Percentiles rank a stretch among this genome's conserved stretches.
phyloP scores from a whole-genome alignment of 2,329 filamentous ascomycete species.

The Claviceps fusiformis region DNA sequence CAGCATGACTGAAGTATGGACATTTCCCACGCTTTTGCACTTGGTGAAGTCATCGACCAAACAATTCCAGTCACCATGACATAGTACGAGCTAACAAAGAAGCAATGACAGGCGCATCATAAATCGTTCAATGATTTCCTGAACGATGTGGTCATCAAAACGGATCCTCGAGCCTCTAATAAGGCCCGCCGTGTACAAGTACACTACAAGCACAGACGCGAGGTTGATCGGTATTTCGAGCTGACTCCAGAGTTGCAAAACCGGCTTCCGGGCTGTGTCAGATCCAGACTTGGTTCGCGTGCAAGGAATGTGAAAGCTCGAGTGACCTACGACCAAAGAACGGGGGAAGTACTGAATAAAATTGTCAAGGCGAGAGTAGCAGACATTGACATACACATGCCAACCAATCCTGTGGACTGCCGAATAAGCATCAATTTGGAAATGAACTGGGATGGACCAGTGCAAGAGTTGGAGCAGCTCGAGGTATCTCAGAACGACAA shows the following conservation, averaged over 20 bases:
- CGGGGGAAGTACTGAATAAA: slow-evolving; percentile 55
- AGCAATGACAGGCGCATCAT: slow-evolving; percentile 63
- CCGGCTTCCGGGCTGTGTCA: slow-evolving; percentile 50
- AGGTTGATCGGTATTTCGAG: slow-evolving; percentile 74
- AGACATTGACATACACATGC: slow-evolving; percentile 79
- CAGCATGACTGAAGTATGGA: slow-evolving; percentile 72
- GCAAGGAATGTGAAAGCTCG: slow-evolving; percentile 35
- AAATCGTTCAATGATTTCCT: slow-evolving; percentile 72
- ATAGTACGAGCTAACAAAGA: slow-evolving; percentile 9
- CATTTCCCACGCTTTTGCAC: slow-evolving; percentile 5
- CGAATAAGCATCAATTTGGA: slow-evolving; percentile 91
- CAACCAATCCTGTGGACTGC: slow-evolving; percentile 68
- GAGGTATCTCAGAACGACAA: slow-evolving; percentile 23
- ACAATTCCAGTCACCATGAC: neutral
- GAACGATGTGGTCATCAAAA: slow-evolving; percentile 52
- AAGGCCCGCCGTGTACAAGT: slow-evolving; percentile 44
- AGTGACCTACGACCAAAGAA: slow-evolving; percentile 65
- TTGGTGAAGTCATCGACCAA: neutral
- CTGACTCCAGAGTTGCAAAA: slow-evolving; percentile 46
- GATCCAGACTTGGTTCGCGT: slow-evolving; percentile 39
- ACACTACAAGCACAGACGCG: slow-evolving; percentile 67
- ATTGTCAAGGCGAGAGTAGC: slow-evolving; percentile 86
- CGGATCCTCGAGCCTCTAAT: slow-evolving; percentile 39
- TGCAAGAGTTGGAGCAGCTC: slow-evolving; percentile 37
- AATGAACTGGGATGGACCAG: slow-evolving; percentile 66